Evolutionary conservation across 2,329 filamentous ascomycete species (phyloP).

Genomic region (Hypoxylon sp.): DNA sequence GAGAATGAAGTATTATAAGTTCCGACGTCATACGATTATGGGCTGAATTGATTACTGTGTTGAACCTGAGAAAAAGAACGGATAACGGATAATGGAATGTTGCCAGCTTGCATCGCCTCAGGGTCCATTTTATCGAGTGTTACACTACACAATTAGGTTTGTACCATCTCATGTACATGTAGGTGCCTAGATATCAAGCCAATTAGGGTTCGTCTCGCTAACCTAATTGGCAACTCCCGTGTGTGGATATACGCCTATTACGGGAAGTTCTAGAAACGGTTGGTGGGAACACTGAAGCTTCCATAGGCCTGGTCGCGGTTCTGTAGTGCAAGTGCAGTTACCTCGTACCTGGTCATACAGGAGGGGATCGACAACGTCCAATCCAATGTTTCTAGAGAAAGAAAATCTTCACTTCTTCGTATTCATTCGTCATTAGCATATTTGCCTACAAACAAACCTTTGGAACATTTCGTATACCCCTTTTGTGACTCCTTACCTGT

Average conservation of each 20-base stretch:
- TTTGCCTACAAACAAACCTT: slow-evolving; percentile 1
- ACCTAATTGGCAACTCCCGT: slow-evolving; percentile 35
- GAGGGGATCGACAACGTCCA: neutral
- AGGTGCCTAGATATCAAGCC: neutral
- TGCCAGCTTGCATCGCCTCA: slow-evolving; percentile 43
- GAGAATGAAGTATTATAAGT: slow-evolving; percentile 21
- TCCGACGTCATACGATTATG: slow-evolving; percentile 51
- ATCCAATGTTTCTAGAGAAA: neutral
- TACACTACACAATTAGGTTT: slow-evolving; percentile 16
- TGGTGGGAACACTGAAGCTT: slow-evolving; percentile 16
- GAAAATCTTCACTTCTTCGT: neutral
- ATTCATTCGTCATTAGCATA: slow-evolving; percentile 7
- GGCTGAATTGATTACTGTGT: slow-evolving; percentile 32
- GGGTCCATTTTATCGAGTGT: slow-evolving; percentile 31
- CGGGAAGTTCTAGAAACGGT: slow-evolving; percentile 39
- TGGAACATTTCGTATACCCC: neutral
- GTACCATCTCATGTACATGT: neutral
- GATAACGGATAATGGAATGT: slow-evolving; percentile 43
- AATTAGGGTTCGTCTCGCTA: slow-evolving; percentile 21
- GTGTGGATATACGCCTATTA: slow-evolving; percentile 23
- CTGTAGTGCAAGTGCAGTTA: slow-evolving; percentile 16
- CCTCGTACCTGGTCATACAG: slow-evolving; percentile 31
- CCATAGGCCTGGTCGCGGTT: slow-evolving; percentile 1
- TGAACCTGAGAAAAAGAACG: slow-evolving; percentile 7
- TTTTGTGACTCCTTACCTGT: slow-evolving; percentile 14